Conservation (phyloP, 768 basidiomycete species). For the Russula olivacea region DNA sequence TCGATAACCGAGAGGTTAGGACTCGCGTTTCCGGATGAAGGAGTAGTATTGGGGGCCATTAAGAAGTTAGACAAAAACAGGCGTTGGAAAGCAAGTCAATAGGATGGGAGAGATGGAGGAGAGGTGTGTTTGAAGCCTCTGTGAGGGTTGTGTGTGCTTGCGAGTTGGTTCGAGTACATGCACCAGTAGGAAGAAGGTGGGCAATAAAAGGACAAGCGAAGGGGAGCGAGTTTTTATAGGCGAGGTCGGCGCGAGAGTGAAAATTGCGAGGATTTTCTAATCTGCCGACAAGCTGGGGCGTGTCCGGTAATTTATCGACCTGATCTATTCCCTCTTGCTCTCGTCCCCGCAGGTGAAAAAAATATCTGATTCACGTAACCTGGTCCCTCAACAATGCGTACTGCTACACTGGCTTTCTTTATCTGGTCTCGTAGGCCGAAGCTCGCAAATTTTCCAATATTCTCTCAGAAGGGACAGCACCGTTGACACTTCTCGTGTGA, state of each 20-base stretch:
- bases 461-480: background rate
- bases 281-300: background rate
- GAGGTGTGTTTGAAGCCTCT: conserved; percentile 82
- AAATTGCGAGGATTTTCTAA: background rate
- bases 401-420: no score
- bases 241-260: background rate
- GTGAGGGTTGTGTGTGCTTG: conserved; percentile 81
- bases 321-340: no score
- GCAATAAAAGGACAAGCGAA: background rate
- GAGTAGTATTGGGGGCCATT: conserved; percentile 48
- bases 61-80: conserved; percentile 25
- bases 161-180: conserved; percentile 96
- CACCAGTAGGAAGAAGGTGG: conserved; percentile 34
- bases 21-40: conserved; percentile 46
- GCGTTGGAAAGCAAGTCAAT: conserved; percentile 30
- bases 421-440: background rate
- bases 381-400: no score
- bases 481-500: background rate
- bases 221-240: conserved; percentile 9
- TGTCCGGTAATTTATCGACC: background rate
- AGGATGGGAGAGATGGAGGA: conserved; percentile 51
- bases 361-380: background rate
- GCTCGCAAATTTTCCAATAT: background rate
- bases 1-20: conserved; percentile 67
- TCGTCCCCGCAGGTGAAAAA: no score